Evolutionary conservation across 2,329 filamentous ascomycete species (phyloP).

Genomic region (Fonsecaea nubica): DNA sequence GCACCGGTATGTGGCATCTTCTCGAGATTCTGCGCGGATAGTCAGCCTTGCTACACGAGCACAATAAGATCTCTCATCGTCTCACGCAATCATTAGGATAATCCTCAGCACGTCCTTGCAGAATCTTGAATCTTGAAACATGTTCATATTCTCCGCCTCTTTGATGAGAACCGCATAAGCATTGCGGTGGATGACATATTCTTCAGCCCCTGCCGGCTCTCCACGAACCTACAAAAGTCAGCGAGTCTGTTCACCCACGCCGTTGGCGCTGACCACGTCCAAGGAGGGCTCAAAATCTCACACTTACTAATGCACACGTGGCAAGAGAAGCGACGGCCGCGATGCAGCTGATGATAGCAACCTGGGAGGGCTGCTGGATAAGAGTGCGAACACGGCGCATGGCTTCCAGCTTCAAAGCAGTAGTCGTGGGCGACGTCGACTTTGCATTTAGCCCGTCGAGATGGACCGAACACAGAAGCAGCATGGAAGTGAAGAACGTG

Average conservation of each 20-base stretch:
- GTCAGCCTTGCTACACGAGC: neutral
- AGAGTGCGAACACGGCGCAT: constrained; percentile 23
- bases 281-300: neutral
- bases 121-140: constrained; percentile 27
- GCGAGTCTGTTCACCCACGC: neutral
- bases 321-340: constrained; percentile 28
- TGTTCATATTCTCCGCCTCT: constrained; percentile 18
- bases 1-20: constrained; percentile 24
- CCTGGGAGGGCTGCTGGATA: constrained; percentile 12
- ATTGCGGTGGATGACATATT: constrained; percentile 29
- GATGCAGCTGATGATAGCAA: constrained; percentile 24
- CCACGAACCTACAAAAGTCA: constrained; percentile 26
- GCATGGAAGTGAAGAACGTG: constrained; percentile 29
- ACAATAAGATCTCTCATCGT: neutral
- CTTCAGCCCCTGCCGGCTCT: constrained; percentile 21
- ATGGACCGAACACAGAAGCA: constrained; percentile 30
- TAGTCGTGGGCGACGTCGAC: constrained; percentile 14
- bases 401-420: constrained; percentile 27
- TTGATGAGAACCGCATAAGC: constrained; percentile 27
- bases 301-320: constrained; percentile 28
- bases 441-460: constrained; percentile 22
- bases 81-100: constrained; percentile 29
- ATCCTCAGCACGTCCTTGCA: constrained; percentile 28
- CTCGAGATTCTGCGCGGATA: constrained; percentile 15
- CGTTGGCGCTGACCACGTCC: neutral